A percentile compares a stretch with the other conserved stretches of the same genome.
phyloP scores from a whole-genome alignment of 257 asterid species.

The Ajuga chamaepitys region DNA sequence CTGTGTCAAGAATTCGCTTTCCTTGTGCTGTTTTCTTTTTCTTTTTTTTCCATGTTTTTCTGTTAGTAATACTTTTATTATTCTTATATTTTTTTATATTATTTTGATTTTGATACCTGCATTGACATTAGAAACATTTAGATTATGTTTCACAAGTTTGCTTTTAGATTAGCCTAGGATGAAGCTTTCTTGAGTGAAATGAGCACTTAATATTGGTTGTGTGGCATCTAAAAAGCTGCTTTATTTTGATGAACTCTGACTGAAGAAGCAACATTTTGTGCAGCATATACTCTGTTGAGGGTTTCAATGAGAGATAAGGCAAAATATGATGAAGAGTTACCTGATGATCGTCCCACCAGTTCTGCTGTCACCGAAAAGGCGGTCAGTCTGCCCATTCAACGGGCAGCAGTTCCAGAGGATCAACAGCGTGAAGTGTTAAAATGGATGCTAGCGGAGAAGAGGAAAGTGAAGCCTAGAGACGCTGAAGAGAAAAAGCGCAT shows the following conservation, averaged over 20 bases:
- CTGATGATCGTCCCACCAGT: slow-evolving; percentile 27
- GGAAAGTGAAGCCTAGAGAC: slow-evolving; percentile 62
- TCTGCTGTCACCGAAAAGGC: slow-evolving; percentile 28
- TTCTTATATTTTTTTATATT: too few species aligned
- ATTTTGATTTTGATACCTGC: too few species aligned
- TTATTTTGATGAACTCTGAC: not conserved
- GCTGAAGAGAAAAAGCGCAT: slow-evolving; percentile 64
- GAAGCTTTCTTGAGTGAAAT: too few species aligned
- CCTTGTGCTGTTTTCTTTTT: not conserved
- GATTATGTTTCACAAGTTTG: too few species aligned
- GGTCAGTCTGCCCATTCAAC: slow-evolving; percentile 28
- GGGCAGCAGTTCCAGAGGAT: slow-evolving; percentile 52
- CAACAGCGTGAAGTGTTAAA: slow-evolving; percentile 68
- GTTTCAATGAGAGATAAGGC: slow-evolving; percentile 36
- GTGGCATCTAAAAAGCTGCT: not conserved
- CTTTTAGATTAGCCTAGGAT: not conserved
- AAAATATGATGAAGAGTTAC: slow-evolving; percentile 24
- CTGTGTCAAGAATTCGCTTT: not conserved
- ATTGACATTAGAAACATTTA: too few species aligned
- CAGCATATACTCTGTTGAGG: slow-evolving; percentile 63
- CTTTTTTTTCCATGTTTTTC: too few species aligned
- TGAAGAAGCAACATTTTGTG: slow-evolving; percentile 1
- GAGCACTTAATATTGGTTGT: too few species aligned
- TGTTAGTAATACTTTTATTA: too few species aligned
- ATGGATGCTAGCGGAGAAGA: slow-evolving; percentile 86